Evolutionary conservation across 768 basidiomycete genomes (phyloP).

Genomic region (Amanita polypyramis): DNA sequence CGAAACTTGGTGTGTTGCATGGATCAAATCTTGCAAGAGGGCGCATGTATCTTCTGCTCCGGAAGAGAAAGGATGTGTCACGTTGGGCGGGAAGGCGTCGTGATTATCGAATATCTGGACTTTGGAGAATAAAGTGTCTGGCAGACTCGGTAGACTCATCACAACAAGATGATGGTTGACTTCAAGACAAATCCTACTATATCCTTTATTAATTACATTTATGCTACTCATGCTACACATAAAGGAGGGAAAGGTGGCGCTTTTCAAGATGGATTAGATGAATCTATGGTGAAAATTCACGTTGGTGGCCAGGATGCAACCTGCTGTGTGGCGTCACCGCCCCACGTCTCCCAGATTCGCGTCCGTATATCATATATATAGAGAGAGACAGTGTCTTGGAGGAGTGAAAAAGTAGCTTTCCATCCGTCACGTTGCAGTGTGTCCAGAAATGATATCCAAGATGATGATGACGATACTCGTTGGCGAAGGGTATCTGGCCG

Average conservation of each 20-base stretch:
- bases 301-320: slow-evolving; percentile 29
- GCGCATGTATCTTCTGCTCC: slow-evolving; percentile 30
- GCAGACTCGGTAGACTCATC: slow-evolving; percentile 13
- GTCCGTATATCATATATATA: slow-evolving; percentile 24
- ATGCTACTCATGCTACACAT: neutral
- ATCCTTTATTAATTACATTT: neutral
- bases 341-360: slow-evolving; percentile 35
- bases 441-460: slow-evolving; percentile 6
- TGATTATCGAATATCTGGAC: slow-evolving; percentile 30
- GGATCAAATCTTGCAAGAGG: slow-evolving; percentile 39
- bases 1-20: slow-evolving; percentile 40
- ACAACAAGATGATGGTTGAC: neutral
- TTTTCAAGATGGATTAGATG: neutral
- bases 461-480: slow-evolving; percentile 27
- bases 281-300: slow-evolving; percentile 14
- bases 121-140: slow-evolving; percentile 30
- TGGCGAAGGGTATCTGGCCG: slow-evolving; percentile 12
- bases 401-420: slow-evolving; percentile 21
- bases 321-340: slow-evolving; percentile 19
- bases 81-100: slow-evolving; percentile 24
- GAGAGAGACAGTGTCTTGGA: slow-evolving; percentile 23
- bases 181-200: neutral
- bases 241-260: slow-evolving; percentile 2
- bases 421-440: slow-evolving; percentile 4
- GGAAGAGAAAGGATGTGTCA: slow-evolving; percentile 34